Percentiles rank a stretch among this genome's conserved stretches.
These are phyloP conservation scores for Leucocoprinus birnbaumii DNA, from an alignment of 768 basidiomycete species.

Conservation along the genomic window DNA sequence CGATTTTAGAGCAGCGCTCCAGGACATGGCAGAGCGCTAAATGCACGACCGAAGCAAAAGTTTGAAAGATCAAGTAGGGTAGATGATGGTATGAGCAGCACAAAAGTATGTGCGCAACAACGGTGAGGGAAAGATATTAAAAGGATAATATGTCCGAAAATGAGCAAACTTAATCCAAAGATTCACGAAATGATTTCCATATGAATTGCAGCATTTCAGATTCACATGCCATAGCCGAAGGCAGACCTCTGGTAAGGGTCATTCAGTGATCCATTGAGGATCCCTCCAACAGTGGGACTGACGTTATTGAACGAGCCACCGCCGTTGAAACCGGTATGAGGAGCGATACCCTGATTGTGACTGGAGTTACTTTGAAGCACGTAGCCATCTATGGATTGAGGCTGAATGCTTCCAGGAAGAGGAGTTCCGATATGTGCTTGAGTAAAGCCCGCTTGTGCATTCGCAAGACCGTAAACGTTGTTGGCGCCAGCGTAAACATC, in stretches of 20 bases:
- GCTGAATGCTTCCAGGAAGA: conserved; percentile 56
- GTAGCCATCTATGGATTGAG: conserved; percentile 78
- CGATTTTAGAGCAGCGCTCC: conserved; percentile 39
- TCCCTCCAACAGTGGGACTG: conserved; percentile 52
- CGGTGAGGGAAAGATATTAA: conserved; percentile 30
- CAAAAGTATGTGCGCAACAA: conserved; percentile 16
- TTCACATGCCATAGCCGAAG: conserved; percentile 82
- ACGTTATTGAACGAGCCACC: conserved; percentile 47
- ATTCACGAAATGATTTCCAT: conserved; percentile 18
- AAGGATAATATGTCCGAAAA: conserved; percentile 35
- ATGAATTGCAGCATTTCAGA: conserved; percentile 18
- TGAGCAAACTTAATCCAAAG: conserved; percentile 13
- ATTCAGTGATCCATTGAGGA: conserved; percentile 50
- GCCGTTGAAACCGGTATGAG: conserved; percentile 57
- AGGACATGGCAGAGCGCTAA: conserved; percentile 35
- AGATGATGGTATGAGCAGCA: conserved; percentile 36
- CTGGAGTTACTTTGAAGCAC: conserved; percentile 72
- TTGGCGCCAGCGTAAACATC: conserved; percentile 67
- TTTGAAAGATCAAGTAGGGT: conserved; percentile 38
- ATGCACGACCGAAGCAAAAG: conserved; percentile 37
- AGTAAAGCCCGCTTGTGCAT: conserved; percentile 51
- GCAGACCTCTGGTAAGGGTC: conserved; percentile 76
- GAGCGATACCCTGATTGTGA: conserved; percentile 63
- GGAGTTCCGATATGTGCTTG: conserved; percentile 54
- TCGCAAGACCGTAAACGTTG: conserved; percentile 58